A percentile compares a stretch with the other conserved stretches of the same genome.
These are phyloP conservation scores for Lonicera japonica DNA, from an alignment of 129 eudicot genomes.

Conservation along the genomic window DNA sequence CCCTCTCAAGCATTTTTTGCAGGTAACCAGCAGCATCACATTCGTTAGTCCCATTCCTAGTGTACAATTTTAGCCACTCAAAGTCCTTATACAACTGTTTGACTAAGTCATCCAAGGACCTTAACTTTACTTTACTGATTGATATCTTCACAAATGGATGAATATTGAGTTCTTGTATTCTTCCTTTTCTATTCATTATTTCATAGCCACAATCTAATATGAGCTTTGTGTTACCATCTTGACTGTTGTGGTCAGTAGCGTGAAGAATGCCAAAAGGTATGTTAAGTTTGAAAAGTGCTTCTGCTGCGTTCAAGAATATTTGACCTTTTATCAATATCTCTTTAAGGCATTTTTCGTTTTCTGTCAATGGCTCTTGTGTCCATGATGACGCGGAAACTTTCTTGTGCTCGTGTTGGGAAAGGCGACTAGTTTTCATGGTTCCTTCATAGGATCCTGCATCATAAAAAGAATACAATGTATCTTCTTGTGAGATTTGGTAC, in stretches of 20 bases:
- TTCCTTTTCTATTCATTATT: conserved; percentile 69
- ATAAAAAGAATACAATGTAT: background rate
- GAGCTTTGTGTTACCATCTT: conserved; percentile 34
- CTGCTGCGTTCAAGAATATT: conserved; percentile 70
- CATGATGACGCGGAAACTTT: conserved; percentile 14
- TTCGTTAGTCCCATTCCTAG: conserved; percentile 37
- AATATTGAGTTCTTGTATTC: conserved; percentile 36
- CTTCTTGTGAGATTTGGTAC: no score
- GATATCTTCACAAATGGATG: conserved; percentile 35
- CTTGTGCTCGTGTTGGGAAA: conserved; percentile 21
- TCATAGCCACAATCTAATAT: conserved; percentile 64
- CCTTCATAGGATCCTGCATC: conserved; percentile 20
- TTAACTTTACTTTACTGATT: conserved; percentile 19
- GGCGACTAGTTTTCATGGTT: background rate
- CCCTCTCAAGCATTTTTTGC: conserved; percentile 66
- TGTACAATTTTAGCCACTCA: conserved; percentile 37
- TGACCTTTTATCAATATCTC: conserved; percentile 64
- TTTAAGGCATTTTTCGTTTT: conserved; percentile 61
- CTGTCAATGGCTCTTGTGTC: conserved; percentile 52
- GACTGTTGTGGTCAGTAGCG: conserved; percentile 33
- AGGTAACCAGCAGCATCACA: conserved; percentile 47
- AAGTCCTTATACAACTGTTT: conserved; percentile 63
- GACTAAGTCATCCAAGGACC: conserved; percentile 61
- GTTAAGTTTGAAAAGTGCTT: conserved; percentile 84
- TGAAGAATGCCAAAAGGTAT: conserved; percentile 60